Percentiles rank a stretch among this genome's conserved stretches.
Evolutionary conservation across 371 early-diverging fungal species (phyloP).

Genomic region (Saksenaea oblongispora): DNA sequence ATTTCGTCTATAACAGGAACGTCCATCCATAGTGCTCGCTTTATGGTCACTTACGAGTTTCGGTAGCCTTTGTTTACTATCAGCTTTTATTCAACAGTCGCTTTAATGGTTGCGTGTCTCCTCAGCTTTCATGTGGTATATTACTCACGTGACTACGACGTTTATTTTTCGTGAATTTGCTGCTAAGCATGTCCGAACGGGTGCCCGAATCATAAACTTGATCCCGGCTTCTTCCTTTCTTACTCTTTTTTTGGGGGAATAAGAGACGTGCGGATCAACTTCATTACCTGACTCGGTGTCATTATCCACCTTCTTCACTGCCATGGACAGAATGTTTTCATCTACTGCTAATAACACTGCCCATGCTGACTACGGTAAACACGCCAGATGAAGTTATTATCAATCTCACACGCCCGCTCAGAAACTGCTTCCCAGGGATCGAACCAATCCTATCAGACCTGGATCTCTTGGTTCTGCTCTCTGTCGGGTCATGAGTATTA

Average conservation of each 20-base stretch:
- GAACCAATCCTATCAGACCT: slow-evolving; percentile 1
- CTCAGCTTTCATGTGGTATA: too few relatives aligned
- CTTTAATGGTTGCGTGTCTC: too few relatives aligned
- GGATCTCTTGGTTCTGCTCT: slow-evolving; percentile 29
- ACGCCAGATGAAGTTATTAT: not conserved
- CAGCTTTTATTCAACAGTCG: too few relatives aligned
- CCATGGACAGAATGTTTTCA: slow-evolving; percentile 10
- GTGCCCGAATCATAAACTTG: not conserved
- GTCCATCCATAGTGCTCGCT: too few relatives aligned
- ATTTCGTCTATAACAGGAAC: too few relatives aligned
- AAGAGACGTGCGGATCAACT: not conserved
- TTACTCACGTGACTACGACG: too few relatives aligned
- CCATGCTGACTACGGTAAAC: not conserved
- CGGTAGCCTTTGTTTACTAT: too few relatives aligned
- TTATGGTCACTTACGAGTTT: too few relatives aligned
- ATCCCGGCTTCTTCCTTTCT: slow-evolving; percentile 5
- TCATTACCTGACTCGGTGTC: not conserved
- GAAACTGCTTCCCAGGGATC: slow-evolving; percentile 5
- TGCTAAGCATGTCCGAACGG: too few relatives aligned
- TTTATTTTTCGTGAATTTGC: too few relatives aligned
- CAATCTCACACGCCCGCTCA: not conserved
- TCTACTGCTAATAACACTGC: not conserved
- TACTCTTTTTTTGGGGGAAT: not conserved
- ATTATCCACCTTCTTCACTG: not conserved
- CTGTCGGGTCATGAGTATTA: slow-evolving; percentile 84